A percentile compares a stretch with the other conserved stretches of the same genome.
Conservation (phyloP, 2,329 filamentous ascomycete genomes). For the Ceratocystis cubensis region DNA sequence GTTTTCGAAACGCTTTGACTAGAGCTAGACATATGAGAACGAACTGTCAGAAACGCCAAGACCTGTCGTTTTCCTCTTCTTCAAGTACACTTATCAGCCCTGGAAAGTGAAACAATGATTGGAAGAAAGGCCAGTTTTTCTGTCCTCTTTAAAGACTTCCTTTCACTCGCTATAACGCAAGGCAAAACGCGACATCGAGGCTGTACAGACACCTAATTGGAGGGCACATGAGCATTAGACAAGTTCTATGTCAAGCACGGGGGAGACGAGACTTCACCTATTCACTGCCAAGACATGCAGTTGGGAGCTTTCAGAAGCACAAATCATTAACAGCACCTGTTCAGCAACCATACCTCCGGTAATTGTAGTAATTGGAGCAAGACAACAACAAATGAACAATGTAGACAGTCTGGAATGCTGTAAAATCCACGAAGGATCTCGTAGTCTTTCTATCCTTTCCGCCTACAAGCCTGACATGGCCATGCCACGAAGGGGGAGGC, state of each 20-base stretch:
- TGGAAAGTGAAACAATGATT: not conserved
- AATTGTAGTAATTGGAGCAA: not conserved
- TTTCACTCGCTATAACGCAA: not conserved
- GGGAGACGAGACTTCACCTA: not conserved
- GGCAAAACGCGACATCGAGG: not conserved
- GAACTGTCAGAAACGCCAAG: conserved; percentile 4
- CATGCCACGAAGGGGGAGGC: not conserved
- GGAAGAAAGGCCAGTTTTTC: not conserved
- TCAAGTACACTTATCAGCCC: not conserved
- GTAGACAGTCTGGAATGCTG: not conserved
- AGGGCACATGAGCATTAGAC: no score
- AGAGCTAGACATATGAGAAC: not conserved
- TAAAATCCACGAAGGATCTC: not conserved
- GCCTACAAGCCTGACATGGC: not conserved
- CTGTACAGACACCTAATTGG: no score
- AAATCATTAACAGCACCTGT: not conserved
- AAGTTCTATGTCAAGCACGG: not conserved
- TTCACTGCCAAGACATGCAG: no score
- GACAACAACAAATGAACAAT: not conserved
- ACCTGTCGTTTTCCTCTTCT: not conserved
- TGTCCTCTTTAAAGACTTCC: not conserved
- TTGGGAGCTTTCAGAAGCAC: not conserved
- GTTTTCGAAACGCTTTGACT: not conserved
- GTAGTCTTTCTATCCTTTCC: no score
- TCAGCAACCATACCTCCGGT: not conserved